These are phyloP conservation scores for Collybiopsis luxurians DNA, from an alignment of 768 basidiomycete genomes.

Conservation along the genomic window DNA sequence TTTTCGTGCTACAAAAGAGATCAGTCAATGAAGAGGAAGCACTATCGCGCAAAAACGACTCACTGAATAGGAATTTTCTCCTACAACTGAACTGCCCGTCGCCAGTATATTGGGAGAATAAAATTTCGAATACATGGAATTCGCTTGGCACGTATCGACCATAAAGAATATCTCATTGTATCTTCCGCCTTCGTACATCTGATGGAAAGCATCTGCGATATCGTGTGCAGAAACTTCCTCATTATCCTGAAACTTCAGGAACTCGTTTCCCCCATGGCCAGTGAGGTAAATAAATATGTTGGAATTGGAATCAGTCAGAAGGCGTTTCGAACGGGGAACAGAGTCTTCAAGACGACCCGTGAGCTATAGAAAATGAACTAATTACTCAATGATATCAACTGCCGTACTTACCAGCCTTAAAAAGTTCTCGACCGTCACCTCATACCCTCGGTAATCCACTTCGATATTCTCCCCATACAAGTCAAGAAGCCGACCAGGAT, in stretches of 20 bases:
- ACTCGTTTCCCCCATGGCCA: conserved; percentile 97
- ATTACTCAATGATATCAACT: conserved; percentile 41
- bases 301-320: conserved; percentile 85
- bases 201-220: conserved; percentile 96
- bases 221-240: conserved; percentile 98
- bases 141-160: conserved; percentile 98
- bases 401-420: conserved; percentile 52
- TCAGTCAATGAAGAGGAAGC: neutral
- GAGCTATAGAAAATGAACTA: neutral
- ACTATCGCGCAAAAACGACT: neutral
- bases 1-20: conserved; percentile 68
- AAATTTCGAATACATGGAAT: conserved; percentile 90
- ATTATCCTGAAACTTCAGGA: conserved; percentile 98
- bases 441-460: conserved; percentile 97
- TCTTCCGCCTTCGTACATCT: conserved; percentile 96
- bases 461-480: conserved; percentile 96
- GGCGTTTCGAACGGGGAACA: conserved; percentile 87
- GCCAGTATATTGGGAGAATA: conserved; percentile 93
- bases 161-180: conserved; percentile 98
- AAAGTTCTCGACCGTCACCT: conserved; percentile 97
- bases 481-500: conserved; percentile 76
- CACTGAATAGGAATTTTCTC: conserved; percentile 89
- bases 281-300: conserved; percentile 99
- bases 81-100: conserved; percentile 80
- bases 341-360: conserved; percentile 76